These are phyloP conservation scores for Septoria petroselini DNA, from an alignment of 2,329 filamentous ascomycete genomes.

Conservation along the genomic window DNA sequence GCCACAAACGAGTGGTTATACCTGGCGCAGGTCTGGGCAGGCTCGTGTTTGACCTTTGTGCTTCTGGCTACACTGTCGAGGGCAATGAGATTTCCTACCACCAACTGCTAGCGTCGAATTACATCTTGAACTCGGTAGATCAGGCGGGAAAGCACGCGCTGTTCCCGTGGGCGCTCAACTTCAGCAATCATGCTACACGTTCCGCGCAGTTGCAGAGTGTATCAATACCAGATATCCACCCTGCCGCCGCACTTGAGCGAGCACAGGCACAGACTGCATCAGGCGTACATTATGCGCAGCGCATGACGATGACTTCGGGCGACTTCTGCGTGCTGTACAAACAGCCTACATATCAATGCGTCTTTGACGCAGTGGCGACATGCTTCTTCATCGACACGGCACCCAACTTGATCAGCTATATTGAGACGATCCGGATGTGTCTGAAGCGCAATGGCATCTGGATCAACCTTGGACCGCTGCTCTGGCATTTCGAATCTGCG, in stretches of 20 bases:
- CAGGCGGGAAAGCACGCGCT: constrained; percentile 64
- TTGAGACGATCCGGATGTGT: constrained; percentile 77
- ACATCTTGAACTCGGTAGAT: constrained; percentile 67
- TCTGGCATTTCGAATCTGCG: constrained; percentile 93
- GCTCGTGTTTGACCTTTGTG: constrained; percentile 81
- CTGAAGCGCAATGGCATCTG: constrained; percentile 75
- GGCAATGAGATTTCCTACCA: constrained; percentile 97
- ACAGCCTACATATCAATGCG: constrained; percentile 56
- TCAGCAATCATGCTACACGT: constrained; percentile 78
- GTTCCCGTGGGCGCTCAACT: constrained; percentile 81
- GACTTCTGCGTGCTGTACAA: constrained; percentile 89
- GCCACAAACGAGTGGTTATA: constrained; percentile 67
- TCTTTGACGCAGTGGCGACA: constrained; percentile 78
- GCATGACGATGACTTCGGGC: constrained; percentile 89
- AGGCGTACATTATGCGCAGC: constrained; percentile 49
- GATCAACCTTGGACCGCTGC: constrained; percentile 82
- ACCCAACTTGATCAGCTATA: constrained; percentile 84
- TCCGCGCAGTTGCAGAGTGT: constrained; percentile 72
- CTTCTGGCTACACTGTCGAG: constrained; percentile 69
- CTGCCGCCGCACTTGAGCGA: constrained; percentile 39
- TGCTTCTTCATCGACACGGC: constrained; percentile 98
- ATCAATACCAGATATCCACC: constrained; percentile 69
- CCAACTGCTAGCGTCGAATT: constrained; percentile 79
- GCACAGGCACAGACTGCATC: constrained; percentile 24
- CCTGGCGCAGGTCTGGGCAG: constrained; percentile 87